A percentile compares a stretch with the other conserved stretches of the same genome.
phyloP scores from a whole-genome alignment of 2,329 filamentous ascomycete species.

The Lojkania enalia region DNA sequence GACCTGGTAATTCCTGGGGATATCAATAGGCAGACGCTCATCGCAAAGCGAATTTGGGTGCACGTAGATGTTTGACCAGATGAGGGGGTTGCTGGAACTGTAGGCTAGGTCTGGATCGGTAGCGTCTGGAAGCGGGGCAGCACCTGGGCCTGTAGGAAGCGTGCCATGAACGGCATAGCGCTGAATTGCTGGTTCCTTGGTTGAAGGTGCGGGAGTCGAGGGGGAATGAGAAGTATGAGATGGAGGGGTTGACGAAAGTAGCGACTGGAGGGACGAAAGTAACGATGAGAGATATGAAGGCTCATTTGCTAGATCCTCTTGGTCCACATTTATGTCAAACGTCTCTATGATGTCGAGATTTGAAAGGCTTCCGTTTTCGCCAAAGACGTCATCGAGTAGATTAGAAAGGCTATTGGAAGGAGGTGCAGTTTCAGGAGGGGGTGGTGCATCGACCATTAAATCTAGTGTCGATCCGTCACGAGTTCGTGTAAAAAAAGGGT shows the following conservation, averaged over 20 bases:
- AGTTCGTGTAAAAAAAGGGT: slow-evolving; percentile 81
- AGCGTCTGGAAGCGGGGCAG: slow-evolving; percentile 70
- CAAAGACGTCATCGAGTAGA: slow-evolving; percentile 26
- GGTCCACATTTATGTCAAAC: slow-evolving; percentile 31
- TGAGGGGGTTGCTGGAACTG: slow-evolving; percentile 51
- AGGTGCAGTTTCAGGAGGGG: slow-evolving; percentile 24
- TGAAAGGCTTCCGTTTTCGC: slow-evolving; percentile 29
- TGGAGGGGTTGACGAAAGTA: slow-evolving; percentile 32
- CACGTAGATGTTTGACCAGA: slow-evolving; percentile 73
- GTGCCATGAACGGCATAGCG: slow-evolving; percentile 51
- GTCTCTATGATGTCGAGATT: slow-evolving; percentile 25
- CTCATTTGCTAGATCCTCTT: slow-evolving; percentile 26
- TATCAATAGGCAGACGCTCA: slow-evolving; percentile 55
- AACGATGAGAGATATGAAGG: slow-evolving; percentile 39
- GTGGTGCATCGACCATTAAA: slow-evolving; percentile 64
- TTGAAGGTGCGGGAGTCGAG: slow-evolving; percentile 9
- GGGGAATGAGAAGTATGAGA: slow-evolving; percentile 11
- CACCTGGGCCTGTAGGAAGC: slow-evolving; percentile 63
- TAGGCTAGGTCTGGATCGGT: slow-evolving; percentile 40
- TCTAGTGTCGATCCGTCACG: slow-evolving; percentile 75
- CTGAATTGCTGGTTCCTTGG: slow-evolving; percentile 14
- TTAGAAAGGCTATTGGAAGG: slow-evolving; percentile 22
- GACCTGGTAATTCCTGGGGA: slow-evolving; percentile 67
- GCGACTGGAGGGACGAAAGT: slow-evolving; percentile 40
- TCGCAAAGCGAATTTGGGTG: slow-evolving; percentile 68